phyloP scores from a whole-genome alignment of 2,329 filamentous ascomycete species.

The Penicillium olsonii region DNA sequence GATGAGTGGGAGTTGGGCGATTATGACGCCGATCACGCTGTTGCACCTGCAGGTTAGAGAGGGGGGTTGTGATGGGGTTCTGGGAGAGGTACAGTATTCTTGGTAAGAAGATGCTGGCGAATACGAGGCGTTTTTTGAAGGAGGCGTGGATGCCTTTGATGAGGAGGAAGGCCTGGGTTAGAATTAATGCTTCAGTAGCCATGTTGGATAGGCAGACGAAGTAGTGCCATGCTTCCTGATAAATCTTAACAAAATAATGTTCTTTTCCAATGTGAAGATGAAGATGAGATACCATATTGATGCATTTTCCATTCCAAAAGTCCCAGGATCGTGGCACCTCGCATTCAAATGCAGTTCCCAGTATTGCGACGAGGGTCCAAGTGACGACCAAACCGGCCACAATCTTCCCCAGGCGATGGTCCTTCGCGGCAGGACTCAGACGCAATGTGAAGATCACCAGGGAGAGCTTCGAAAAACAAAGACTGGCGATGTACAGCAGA shows the following conservation, averaged over 20 bases:
- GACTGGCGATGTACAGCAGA: constrained; percentile 22
- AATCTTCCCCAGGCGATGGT: constrained; percentile 15
- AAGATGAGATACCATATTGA: constrained; percentile 23
- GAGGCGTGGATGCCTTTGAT: constrained; percentile 24
- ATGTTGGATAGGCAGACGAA: constrained; percentile 23
- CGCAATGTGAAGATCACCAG: constrained; percentile 24
- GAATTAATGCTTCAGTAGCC: constrained; percentile 23
- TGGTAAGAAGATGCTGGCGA: constrained; percentile 24
- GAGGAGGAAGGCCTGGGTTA: constrained; percentile 22
- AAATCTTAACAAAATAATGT: background rate
- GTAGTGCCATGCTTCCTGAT: constrained; percentile 18
- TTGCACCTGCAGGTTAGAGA: too few relatives aligned
- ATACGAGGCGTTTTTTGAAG: constrained; percentile 16
- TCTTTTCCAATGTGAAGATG: too few relatives aligned
- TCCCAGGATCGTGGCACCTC: constrained; percentile 20
- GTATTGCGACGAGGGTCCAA: constrained; percentile 15
- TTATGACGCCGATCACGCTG: constrained; percentile 17
- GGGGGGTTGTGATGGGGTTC: background rate
- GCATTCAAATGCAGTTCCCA: constrained; percentile 24
- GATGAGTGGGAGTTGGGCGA: constrained; percentile 17
- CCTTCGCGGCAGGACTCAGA: constrained; percentile 19
- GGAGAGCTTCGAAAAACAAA: constrained; percentile 27
- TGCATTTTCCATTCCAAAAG: constrained; percentile 19
- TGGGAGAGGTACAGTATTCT: constrained; percentile 19
- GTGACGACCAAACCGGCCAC: constrained; percentile 15